Percentiles rank a stretch among this genome's conserved stretches.
These are phyloP conservation scores for Dipodascus albidus DNA, from an alignment of 805 yeast species.

Conservation along the genomic window DNA sequence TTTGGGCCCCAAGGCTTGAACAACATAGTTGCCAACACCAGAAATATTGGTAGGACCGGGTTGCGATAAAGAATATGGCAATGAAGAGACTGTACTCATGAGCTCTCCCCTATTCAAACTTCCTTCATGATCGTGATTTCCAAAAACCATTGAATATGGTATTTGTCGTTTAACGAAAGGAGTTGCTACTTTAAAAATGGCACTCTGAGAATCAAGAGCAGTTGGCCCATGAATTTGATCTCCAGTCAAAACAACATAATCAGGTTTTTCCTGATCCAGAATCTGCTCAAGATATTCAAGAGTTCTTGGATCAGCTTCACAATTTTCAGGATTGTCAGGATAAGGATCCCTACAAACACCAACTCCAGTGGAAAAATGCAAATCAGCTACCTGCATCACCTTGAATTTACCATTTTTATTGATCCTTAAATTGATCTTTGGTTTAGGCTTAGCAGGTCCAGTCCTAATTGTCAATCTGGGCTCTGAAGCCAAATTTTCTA, in stretches of 20 bases:
- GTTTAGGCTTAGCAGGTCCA: constrained; percentile 7
- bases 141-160: constrained; percentile 80
- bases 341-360: constrained; percentile 63
- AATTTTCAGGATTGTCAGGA: constrained; percentile 27
- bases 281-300: constrained; percentile 46
- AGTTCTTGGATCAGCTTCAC: constrained; percentile 75
- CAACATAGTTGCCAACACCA: constrained; percentile 76
- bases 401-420: constrained; percentile 45
- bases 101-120: constrained; percentile 46
- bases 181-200: constrained; percentile 62
- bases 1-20: constrained; percentile 37
- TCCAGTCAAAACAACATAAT: constrained; percentile 78
- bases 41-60: constrained; percentile 56
- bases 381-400: constrained; percentile 81
- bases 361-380: constrained; percentile 77
- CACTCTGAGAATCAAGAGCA: constrained; percentile 71
- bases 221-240: constrained; percentile 81
- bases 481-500: constrained; percentile 9
- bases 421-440: constrained; percentile 27
- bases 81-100: constrained; percentile 39
- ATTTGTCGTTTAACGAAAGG: constrained; percentile 58
- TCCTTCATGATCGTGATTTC: constrained; percentile 94
- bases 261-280: constrained; percentile 68
- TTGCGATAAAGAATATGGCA: constrained; percentile 60
- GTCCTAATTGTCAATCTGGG: constrained; percentile 21